Percentiles rank a stretch among this genome's conserved stretches.
Evolutionary conservation across 2,329 filamentous ascomycete genomes (phyloP).

Genomic region (Trichoderma breve): DNA sequence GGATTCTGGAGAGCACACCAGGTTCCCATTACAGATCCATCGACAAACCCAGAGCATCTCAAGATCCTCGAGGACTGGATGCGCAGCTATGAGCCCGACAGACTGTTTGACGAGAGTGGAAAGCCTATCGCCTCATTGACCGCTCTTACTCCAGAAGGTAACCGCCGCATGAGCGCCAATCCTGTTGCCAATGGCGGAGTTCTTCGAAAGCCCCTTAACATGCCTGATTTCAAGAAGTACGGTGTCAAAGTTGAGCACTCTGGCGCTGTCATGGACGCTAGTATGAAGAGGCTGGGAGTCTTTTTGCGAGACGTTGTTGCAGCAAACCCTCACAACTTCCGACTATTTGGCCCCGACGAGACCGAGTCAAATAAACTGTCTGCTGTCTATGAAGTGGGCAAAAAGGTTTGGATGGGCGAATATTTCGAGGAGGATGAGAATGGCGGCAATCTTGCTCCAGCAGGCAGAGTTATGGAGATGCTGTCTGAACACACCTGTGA

Average conservation of each 20-base stretch:
- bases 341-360: conserved; percentile 76
- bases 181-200: conserved; percentile 71
- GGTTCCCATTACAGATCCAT: conserved; percentile 70
- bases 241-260: conserved; percentile 60
- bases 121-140: conserved; percentile 61
- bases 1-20: conserved; percentile 81
- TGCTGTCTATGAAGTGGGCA: conserved; percentile 67
- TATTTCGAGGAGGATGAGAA: conserved; percentile 74
- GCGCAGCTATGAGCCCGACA: conserved; percentile 71
- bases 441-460: conserved; percentile 67
- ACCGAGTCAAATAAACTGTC: conserved; percentile 78
- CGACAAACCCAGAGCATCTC: conserved; percentile 62
- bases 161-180: conserved; percentile 72
- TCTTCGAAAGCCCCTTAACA: conserved; percentile 62
- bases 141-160: conserved; percentile 63
- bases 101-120: conserved; percentile 64
- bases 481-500: conserved; percentile 79
- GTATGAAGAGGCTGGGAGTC: conserved; percentile 67
- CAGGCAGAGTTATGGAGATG: conserved; percentile 78
- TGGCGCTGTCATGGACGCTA: conserved; percentile 55
- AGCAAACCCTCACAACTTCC: conserved; percentile 65
- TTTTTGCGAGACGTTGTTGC: conserved; percentile 68
- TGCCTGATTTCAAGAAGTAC: conserved; percentile 71
- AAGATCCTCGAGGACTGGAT: conserved; percentile 73
- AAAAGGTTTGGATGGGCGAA: conserved; percentile 79